These are phyloP conservation scores for Diutina pseudorugosa DNA, from an alignment of 1,139 yeast genomes.

Conservation along the genomic window DNA sequence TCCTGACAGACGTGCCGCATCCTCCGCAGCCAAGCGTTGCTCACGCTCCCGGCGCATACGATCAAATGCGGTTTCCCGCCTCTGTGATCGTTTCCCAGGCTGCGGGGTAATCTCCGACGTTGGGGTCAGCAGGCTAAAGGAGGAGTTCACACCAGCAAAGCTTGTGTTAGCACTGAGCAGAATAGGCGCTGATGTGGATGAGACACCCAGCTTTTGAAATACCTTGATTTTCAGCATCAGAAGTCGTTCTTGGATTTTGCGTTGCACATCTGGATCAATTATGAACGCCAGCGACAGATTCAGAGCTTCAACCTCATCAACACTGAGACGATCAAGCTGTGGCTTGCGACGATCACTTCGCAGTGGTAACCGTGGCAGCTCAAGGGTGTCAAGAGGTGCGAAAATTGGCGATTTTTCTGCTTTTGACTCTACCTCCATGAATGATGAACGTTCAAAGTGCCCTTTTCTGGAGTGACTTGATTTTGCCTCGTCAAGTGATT, in stretches of 20 bases:
- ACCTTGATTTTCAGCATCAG: neutral
- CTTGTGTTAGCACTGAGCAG: neutral
- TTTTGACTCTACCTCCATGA: neutral
- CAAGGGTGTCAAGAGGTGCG: neutral
- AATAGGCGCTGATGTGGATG: neutral
- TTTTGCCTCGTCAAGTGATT: neutral
- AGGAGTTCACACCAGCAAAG: neutral
- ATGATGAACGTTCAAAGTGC: neutral
- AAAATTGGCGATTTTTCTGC: neutral
- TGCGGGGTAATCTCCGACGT: neutral
- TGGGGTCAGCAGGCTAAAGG: neutral
- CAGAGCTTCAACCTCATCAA: neutral
- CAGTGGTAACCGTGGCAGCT: neutral
- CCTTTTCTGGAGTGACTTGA: neutral
- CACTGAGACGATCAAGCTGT: neutral
- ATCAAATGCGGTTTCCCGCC: constrained; percentile 1
- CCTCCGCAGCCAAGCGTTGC: neutral
- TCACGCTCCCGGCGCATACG: constrained; percentile 3
- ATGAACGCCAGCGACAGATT: neutral
- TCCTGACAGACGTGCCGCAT: neutral
- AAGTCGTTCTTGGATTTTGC: constrained; percentile 1
- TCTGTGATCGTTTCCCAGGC: neutral
- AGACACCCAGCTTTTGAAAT: neutral
- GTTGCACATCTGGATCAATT: constrained; percentile 2
- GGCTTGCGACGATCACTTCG: neutral